Evolutionary conservation across 441 rosid genomes (phyloP).

Genomic region (Populus hybrid): DNA sequence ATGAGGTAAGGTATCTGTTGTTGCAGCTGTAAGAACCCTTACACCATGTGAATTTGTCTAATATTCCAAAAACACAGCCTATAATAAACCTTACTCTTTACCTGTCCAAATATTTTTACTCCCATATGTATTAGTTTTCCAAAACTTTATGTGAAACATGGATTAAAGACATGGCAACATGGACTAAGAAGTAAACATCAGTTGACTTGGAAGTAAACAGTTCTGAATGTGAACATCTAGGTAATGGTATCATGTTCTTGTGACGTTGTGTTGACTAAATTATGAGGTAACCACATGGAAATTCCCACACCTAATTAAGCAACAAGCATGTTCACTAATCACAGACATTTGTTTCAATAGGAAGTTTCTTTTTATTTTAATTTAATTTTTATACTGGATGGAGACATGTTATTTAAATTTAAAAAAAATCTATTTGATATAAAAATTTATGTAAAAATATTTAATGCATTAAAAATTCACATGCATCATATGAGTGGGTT

Average conservation of each 20-base stretch:
- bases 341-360: neutral
- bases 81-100: conserved; percentile 8
- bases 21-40: conserved; percentile 39
- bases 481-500: too few relatives aligned
- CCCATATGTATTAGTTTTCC: conserved; percentile 12
- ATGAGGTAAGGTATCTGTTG: conserved; percentile 49
- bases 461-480: too few relatives aligned
- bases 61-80: conserved; percentile 26
- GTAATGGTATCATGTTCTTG: neutral
- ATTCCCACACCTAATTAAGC: neutral
- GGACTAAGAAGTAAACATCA: conserved; percentile 8
- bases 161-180: neutral
- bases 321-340: neutral
- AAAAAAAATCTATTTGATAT: too few relatives aligned
- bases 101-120: conserved; percentile 8
- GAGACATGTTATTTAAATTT: neutral
- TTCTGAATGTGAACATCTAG: conserved; percentile 5
- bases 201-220: conserved; percentile 28
- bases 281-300: neutral
- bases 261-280: conserved; percentile 20
- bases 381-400: neutral
- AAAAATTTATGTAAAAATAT: too few relatives aligned
- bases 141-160: neutral
- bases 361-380: neutral
- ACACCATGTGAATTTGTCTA: conserved; percentile 31